Evolutionary conservation across 768 basidiomycete genomes (phyloP), one percentile per base, ranked within the genome.

Genomic region (Agaricus sinodeliciosus): DNA sequence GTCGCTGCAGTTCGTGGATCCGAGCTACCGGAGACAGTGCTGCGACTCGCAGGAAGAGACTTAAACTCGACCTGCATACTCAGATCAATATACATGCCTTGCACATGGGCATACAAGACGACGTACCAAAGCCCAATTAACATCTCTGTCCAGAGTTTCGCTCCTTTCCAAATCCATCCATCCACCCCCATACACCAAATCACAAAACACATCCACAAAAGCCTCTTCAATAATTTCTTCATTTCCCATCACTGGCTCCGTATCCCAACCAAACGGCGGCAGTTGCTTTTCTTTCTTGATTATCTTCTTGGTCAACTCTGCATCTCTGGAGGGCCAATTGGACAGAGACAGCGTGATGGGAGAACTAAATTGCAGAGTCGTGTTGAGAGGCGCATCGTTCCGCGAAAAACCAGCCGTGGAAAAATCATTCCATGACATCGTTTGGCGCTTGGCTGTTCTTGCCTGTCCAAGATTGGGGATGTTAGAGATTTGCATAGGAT

Each of bases 251-350:
- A 90, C 82, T 0, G 93, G 89, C 39, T 85, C 85, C 0, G 90
- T 95, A 62, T 96, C 92, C 89, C 93, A 95, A 0, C 90, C 86
- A 63, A 99, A 99, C 0, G 85, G 71, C 1, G 92, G 91, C 19
- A 95, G 73, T 1, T 78, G 69, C 63, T 87, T 88, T 61, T 92
- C 87, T 3, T 82, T 76, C 69, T 94, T 95, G 67, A 89, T 89
- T 36, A 97, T 68, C 65, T 92, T 90, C 60, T 79, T 82, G 18
- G 75, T 77, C 6, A 94, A 72, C 59, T 84, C 91, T 0, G 80
- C 84, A 26, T 78, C 82, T 37, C 91, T 82, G 3, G 77, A 66
- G 0, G 90, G 88, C 90, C 89, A 92, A 0, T 82, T 63, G 1
- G 78, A 76, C 49, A 93, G 85, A 6, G 71, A 69, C 57, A 67